Conservation (phyloP, 148 eudicot species). For the Dianthus caryophyllus region DNA sequence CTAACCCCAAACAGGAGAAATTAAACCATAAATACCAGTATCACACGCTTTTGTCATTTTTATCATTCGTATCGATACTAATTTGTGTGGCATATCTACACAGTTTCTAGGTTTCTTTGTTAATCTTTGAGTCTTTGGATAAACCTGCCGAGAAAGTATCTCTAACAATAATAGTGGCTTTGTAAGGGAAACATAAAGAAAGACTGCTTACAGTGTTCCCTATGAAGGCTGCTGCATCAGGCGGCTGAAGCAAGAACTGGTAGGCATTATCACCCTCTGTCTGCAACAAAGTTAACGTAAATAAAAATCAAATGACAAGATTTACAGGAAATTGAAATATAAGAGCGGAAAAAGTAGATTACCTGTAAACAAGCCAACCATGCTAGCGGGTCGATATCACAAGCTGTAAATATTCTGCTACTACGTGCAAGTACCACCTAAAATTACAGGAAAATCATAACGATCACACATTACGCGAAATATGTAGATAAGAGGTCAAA, state of each 20-base stretch:
- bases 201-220: conserved; percentile 77
- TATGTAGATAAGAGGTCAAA: not conserved
- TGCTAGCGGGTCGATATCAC: conserved; percentile 71
- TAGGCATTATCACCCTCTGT: conserved; percentile 75
- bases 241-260: conserved; percentile 95
- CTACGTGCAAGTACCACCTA: conserved; percentile 99
- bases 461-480: not conserved
- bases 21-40: not conserved
- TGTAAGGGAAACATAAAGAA: not conserved
- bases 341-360: not conserved
- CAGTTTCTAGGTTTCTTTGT: not conserved
- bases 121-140: not conserved
- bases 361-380: conserved; percentile 93
- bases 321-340: not conserved
- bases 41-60: not conserved
- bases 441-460: conserved; percentile 8
- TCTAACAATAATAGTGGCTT: not conserved
- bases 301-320: not conserved
- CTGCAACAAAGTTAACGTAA: conserved; percentile 31
- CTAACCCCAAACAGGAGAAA: conserved; percentile 3
- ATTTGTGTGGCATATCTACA: not conserved
- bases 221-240: conserved; percentile 86
- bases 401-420: conserved; percentile 61
- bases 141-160: not conserved
- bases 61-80: not conserved